Percentiles rank a stretch among this genome's conserved stretches.
phyloP scores from a whole-genome alignment of 2,329 filamentous ascomycete genomes.

The Aspergillus jensenii region DNA sequence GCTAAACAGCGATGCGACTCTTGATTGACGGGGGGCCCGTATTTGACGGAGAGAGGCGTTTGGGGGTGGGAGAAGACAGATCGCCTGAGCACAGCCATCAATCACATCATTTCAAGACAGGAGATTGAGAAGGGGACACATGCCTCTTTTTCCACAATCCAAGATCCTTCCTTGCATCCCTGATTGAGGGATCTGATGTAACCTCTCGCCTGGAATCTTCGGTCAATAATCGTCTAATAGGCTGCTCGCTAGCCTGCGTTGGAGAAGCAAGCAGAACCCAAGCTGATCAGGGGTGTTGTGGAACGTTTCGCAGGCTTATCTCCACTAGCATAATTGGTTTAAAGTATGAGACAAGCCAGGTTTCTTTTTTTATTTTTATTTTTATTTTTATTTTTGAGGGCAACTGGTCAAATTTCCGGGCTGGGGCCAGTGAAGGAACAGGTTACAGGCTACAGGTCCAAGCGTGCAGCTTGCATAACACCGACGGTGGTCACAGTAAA shows the following conservation, averaged over 20 bases:
- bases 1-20: slow-evolving; percentile 11
- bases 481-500: not conserved
- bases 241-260: too few species aligned
- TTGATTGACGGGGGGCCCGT: not conserved
- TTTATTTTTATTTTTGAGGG: not conserved
- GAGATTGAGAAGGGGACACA: too few species aligned
- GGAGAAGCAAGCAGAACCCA: not conserved
- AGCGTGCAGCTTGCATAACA: not conserved
- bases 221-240: too few species aligned
- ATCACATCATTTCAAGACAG: not conserved
- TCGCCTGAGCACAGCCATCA: slow-evolving; percentile 6
- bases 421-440: not conserved
- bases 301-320: slow-evolving; percentile 41
- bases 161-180: not conserved
- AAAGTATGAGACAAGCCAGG: slow-evolving; percentile 21
- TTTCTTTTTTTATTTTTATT: not conserved
- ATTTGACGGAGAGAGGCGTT: not conserved
- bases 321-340: slow-evolving; percentile 36
- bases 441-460: not conserved
- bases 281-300: slow-evolving; percentile 19
- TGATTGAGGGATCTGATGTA: not conserved
- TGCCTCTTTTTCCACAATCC: not conserved
- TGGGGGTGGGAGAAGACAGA: slow-evolving; percentile 2
- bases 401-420: not conserved
- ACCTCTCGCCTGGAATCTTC: not conserved